phyloP scores from a whole-genome alignment of 2,329 filamentous ascomycete genomes.

The Pezicula radicicola region DNA sequence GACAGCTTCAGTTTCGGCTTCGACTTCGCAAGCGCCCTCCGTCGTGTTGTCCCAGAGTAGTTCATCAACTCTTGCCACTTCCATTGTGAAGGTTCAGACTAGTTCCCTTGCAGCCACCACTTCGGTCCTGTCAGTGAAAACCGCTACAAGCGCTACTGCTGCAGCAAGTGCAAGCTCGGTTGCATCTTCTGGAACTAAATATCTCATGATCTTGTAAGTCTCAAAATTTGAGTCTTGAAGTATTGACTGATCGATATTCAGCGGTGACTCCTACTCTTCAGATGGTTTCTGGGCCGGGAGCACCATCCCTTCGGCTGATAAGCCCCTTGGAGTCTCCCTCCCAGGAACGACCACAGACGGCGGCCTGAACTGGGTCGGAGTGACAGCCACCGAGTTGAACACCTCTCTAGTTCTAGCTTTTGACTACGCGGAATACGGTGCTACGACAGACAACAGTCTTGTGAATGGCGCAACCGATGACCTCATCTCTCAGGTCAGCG shows the following conservation, averaged over 20 bases:
- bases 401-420: not conserved
- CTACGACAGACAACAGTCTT: conserved; percentile 1
- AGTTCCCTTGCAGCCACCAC: not conserved
- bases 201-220: conserved; percentile 1
- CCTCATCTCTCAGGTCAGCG: not conserved
- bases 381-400: not conserved
- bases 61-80: not conserved
- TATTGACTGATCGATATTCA: not conserved
- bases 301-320: not conserved
- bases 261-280: conserved; percentile 1
- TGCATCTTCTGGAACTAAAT: conserved; percentile 2
- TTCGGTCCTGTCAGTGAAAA: not conserved
- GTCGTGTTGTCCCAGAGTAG: not conserved
- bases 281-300: conserved; percentile 1
- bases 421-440: conserved; percentile 1
- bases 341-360: not conserved
- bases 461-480: conserved; percentile 1
- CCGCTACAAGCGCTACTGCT: not conserved
- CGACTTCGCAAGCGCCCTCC: not conserved
- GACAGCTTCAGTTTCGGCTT: not conserved
- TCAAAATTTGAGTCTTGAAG: not conserved
- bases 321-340: not conserved
- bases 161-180: not conserved
- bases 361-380: not conserved
- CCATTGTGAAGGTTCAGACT: not conserved